Conservation (phyloP, 176 grass and related monocot species). For the Carex parvula region DNA sequence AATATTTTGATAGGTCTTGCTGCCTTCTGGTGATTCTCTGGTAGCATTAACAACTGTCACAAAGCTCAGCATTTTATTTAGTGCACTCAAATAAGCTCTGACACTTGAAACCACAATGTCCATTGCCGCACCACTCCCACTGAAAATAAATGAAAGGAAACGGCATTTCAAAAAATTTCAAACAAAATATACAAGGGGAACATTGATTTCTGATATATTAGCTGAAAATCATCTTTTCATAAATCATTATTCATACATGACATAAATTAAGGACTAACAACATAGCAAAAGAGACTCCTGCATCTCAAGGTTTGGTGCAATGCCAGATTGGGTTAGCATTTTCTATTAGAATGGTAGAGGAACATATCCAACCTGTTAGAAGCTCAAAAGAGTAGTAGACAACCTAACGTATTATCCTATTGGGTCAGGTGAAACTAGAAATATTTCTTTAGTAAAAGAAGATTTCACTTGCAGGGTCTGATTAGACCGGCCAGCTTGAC, state of each 20-base stretch:
- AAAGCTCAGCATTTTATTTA: conserved; percentile 89
- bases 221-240: not conserved
- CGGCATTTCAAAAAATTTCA: not conserved
- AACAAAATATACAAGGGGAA: not conserved
- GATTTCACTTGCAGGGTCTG: not conserved
- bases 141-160: conserved; percentile 28
- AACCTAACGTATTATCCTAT: not conserved
- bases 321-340: not conserved
- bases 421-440: not conserved
- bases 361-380: not conserved
- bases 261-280: not conserved
- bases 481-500: not conserved
- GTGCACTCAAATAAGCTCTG: conserved; percentile 74
- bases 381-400: not conserved
- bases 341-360: not conserved
- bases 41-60: conserved; percentile 46
- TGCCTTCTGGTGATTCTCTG: conserved; percentile 26
- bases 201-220: not conserved
- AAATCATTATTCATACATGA: not conserved
- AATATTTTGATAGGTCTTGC: conserved; percentile 17
- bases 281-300: not conserved
- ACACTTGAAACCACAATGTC: conserved; percentile 82
- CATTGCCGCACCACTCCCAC: conserved; percentile 72
- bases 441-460: not conserved
- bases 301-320: not conserved